Base-by-base conservation (phyloP, 2,329 filamentous ascomycete genomes). In the Cladosporium halotolerans region DNA sequence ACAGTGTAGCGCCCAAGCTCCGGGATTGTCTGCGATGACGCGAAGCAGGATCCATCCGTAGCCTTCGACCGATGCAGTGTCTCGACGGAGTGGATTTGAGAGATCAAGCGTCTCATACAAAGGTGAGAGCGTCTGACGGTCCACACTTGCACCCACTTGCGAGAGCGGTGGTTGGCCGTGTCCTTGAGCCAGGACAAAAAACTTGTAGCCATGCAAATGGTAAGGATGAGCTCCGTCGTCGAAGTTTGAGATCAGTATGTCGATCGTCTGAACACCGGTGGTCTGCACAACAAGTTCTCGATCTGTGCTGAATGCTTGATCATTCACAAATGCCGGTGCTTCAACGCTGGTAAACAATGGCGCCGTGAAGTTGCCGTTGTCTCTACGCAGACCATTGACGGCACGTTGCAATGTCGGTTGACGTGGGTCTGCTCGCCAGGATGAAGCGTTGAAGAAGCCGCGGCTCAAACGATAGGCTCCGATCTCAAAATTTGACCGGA, bases 401-500 rank as follows among this genome's bases (percentile, higher is more conserved):
- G 78, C 65, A 1, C 78, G 74, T 56, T 79, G 71, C 9, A 84
- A 67, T 0, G 73, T 76, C 1, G 81, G 81, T 10, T 71, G 70
- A 10, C 62, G 63, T 0, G 76, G 65, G 56, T 79, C 68, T 0
- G 76, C 70, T 4, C 76, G 74, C 67, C 78, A 82, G 1, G 78
- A 79, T 13, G 75, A 79, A 10, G 68, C 63, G 63, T 84, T 84
- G 62, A 84, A 75, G 60, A 78, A 80, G 1, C 80, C 82, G 7
- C 82, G 74, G 54, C 79, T 75, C 0, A 85, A 72, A 1, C 77
- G 72, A 73, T 79, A 82, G 54, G 75, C 73, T 23, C 80, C 77
- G 55, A 83, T 84, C 60, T 81, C 78, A 55, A 84, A 77, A 55
- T 80, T 83, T 3, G 77, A 75, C 2, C 79, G 76, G 2, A 84